Percentiles rank a stretch among this genome's conserved stretches.
These are phyloP conservation scores for Scutellaria baicalensis DNA, from an alignment of 257 asterid genomes.

Conservation along the genomic window DNA sequence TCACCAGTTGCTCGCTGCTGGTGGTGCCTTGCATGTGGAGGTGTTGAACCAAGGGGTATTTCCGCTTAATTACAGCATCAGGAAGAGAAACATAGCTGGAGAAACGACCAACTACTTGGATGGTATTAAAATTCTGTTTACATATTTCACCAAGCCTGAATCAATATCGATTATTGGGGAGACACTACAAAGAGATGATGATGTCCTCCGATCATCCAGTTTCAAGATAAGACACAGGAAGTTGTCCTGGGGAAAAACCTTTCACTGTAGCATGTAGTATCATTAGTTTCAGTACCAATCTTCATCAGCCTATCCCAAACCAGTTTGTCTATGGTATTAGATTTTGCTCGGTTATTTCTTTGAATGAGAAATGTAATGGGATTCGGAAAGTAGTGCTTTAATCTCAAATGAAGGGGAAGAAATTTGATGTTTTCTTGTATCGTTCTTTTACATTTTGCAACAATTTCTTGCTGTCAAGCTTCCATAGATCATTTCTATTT, in stretches of 20 bases:
- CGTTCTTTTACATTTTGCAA: neutral
- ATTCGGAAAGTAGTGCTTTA: neutral
- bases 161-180: slow-evolving; percentile 40
- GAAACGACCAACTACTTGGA: slow-evolving; percentile 80
- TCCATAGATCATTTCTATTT: neutral
- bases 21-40: slow-evolving; percentile 86
- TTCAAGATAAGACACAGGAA: slow-evolving; percentile 75
- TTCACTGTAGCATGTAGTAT: neutral
- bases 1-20: slow-evolving; percentile 67
- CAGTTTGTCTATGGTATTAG: too few relatives aligned
- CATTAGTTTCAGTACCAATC: neutral
- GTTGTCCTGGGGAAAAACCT: slow-evolving; percentile 6
- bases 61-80: slow-evolving; percentile 77
- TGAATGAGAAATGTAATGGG: neutral
- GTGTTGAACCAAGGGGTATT: slow-evolving; percentile 82
- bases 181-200: slow-evolving; percentile 48
- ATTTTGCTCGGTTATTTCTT: too few relatives aligned
- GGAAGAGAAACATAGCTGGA: slow-evolving; percentile 73
- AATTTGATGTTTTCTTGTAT: neutral
- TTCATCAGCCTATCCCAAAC: neutral
- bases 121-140: slow-evolving; percentile 73
- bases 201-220: slow-evolving; percentile 63
- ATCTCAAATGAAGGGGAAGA: neutral
- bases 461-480: neutral
- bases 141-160: slow-evolving; percentile 85